Evolutionary conservation across 441 rosid genomes (phyloP), one percentile per base, ranked within the genome.

Genomic region (Gossypium laxum): DNA sequence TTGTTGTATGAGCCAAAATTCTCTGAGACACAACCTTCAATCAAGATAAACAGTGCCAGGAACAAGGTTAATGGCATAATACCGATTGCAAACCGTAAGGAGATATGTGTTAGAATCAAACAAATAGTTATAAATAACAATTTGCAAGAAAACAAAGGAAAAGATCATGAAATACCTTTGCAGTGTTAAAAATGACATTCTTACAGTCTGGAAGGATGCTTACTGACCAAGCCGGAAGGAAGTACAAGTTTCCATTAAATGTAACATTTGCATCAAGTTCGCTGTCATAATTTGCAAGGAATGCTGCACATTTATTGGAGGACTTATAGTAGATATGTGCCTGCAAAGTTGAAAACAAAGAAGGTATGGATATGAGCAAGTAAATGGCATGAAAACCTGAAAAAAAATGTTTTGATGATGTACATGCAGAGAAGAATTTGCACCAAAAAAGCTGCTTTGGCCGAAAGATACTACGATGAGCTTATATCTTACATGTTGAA

Each of bases 151-250:
- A 34, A 34, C 41, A 34, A 34, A 34, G 41, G 22, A 34, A 6
- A 41, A 21, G 3, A 30, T 18, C 10, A 14, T 1, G 22, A 2
- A 51, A 32, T 81, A 88, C 92, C 92, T 86, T 88, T 17, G 86
- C 90, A 1, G 92, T 86, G 82, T 85, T 88, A 70, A 81, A 85
- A 32, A 85, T 71, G 62, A 82, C 87, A 65, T 84, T 81, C 78
- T 73, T 84, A 67, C 90, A 88, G 70, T 88, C 93, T 4, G 93
- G 87, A 24, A 88, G 89, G 63, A 88, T 85, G 86, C 93, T 88
- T 8, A 88, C 90, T 10, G 93, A 88, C 93, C 93, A 88, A 75
- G 93, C 87, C 3, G 93, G 89, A 75, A 88, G 90, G 72, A 75
- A 85, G 76, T 85, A 85, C 4, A 62, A 45, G 1, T 82, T 78